Evolutionary conservation across 2,329 filamentous ascomycete genomes (phyloP).

Genomic region (Paecilomyces formosus): DNA sequence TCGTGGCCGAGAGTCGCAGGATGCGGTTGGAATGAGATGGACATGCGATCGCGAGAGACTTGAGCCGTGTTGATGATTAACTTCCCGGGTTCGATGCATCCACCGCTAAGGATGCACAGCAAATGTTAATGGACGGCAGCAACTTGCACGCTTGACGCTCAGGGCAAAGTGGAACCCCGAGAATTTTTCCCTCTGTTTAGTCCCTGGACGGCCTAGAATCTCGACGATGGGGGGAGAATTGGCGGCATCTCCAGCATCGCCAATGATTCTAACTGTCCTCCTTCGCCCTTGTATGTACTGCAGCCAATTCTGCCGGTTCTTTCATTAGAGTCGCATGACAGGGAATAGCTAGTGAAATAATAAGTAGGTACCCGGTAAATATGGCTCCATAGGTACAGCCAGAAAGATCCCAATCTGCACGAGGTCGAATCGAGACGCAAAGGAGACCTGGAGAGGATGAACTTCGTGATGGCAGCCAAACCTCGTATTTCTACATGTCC

Average conservation of each 20-base stretch:
- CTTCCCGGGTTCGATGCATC: not conserved
- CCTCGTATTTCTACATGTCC: not conserved
- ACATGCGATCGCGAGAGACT: not conserved
- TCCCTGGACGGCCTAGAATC: not conserved
- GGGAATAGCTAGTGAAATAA: too few species aligned
- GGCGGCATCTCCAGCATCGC: not conserved
- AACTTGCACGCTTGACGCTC: not conserved
- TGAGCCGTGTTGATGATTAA: not conserved
- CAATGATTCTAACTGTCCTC: not conserved
- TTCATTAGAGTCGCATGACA: not conserved
- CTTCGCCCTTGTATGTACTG: not conserved
- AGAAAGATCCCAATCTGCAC: not conserved
- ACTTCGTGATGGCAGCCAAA: not conserved
- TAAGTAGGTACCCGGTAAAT: too few species aligned
- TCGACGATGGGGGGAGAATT: not conserved
- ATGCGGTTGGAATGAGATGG: not conserved
- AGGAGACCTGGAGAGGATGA: not conserved
- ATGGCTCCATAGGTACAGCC: not conserved
- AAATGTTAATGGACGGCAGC: too few species aligned
- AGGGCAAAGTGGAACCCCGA: not conserved
- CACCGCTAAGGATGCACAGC: not conserved
- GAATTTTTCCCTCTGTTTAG: not conserved
- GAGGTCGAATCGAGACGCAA: not conserved
- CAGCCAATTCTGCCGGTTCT: not conserved
- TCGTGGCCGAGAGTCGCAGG: not conserved